These are phyloP conservation scores for Ogataea salicorniae DNA, from an alignment of 805 yeast genomes.

Conservation along the genomic window DNA sequence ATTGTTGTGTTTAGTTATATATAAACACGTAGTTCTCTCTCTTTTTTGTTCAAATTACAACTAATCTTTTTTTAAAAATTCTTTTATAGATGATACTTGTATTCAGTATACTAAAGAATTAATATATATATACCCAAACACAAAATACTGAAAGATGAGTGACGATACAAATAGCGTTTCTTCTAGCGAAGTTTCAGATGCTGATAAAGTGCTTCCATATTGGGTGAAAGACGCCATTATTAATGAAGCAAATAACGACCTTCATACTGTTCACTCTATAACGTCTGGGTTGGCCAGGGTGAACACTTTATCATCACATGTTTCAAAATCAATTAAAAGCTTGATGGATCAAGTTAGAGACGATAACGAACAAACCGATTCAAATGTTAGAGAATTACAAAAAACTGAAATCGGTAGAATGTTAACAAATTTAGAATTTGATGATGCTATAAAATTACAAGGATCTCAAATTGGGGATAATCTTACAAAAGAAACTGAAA, in stretches of 20 bases:
- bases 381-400: slow-evolving; percentile 3
- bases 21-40: no score
- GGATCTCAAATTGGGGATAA: neutral
- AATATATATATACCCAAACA: no score
- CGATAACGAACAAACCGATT: slow-evolving; percentile 19
- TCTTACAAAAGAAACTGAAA: slow-evolving; percentile 1
- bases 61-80: no score
- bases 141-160: no score
- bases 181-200: no score
- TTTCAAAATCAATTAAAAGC: slow-evolving; percentile 2
- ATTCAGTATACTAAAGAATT: no score
- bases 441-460: slow-evolving; percentile 21
- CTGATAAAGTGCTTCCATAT: no score
- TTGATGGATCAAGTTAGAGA: slow-evolving; percentile 13
- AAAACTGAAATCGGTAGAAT: slow-evolving; percentile 16
- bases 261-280: neutral
- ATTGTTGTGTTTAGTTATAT: no score
- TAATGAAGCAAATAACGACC: neutral
- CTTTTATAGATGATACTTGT: no score
- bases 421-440: slow-evolving; percentile 17
- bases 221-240: neutral
- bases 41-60: no score
- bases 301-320: neutral
- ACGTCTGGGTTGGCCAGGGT: neutral
- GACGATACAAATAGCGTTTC: no score